Conservation (phyloP, 306 rosid genomes). For the Casuarina equisetifolia region DNA sequence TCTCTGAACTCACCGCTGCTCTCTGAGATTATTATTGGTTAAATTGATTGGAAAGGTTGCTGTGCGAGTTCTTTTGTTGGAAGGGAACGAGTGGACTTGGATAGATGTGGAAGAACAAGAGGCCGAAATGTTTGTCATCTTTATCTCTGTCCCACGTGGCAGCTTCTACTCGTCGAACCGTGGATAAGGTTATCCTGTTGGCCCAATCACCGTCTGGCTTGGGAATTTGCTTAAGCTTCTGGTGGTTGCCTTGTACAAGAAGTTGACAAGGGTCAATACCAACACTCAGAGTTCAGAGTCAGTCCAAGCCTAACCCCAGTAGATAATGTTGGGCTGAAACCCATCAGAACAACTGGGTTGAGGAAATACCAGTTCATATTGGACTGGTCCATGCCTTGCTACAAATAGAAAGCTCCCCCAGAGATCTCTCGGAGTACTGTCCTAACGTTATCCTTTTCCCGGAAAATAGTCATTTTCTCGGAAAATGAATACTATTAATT, state of each 20-base stretch:
- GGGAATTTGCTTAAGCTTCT: background rate
- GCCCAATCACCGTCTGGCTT: slow-evolving; percentile 37
- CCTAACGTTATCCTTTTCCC: too few relatives aligned
- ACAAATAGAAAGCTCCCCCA: too few relatives aligned
- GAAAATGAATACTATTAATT: too few relatives aligned
- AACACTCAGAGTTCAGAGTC: too few relatives aligned
- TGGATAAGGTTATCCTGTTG: slow-evolving; percentile 73
- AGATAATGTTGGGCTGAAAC: background rate
- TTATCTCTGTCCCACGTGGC: slow-evolving; percentile 72
- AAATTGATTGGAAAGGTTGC: slow-evolving; percentile 9
- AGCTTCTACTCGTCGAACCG: slow-evolving; percentile 35
- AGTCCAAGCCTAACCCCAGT: too few relatives aligned
- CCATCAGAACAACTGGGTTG: background rate
- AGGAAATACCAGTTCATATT: too few relatives aligned
- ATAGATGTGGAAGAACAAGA: slow-evolving; percentile 35
- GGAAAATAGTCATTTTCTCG: too few relatives aligned
- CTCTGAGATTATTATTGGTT: background rate
- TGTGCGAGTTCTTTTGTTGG: slow-evolving; percentile 11
- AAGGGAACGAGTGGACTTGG: slow-evolving; percentile 10
- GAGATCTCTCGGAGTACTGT: too few relatives aligned
- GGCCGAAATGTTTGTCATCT: slow-evolving; percentile 50
- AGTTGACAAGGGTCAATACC: too few relatives aligned
- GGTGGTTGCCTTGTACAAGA: background rate
- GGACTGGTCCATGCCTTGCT: too few relatives aligned
- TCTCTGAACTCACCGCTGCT: slow-evolving; percentile 3